phyloP scores from a whole-genome alignment of 2,329 filamentous ascomycete species.

The Penicillium sp. region DNA sequence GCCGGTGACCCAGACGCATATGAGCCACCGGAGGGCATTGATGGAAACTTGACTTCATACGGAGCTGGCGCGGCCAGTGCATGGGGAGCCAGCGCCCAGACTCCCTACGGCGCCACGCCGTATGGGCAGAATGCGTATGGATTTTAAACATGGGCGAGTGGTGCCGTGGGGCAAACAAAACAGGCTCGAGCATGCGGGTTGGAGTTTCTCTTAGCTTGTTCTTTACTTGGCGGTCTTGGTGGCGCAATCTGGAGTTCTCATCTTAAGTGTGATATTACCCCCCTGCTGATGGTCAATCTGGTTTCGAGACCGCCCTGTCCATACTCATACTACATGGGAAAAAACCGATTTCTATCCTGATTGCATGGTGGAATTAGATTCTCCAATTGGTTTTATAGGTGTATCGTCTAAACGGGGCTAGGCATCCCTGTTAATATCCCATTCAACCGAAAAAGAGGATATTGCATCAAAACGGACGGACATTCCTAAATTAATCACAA shows the following conservation, averaged over 20 bases:
- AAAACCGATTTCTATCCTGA: background rate
- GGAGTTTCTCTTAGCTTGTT: slow-evolving; percentile 20
- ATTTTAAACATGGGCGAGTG: slow-evolving; percentile 20
- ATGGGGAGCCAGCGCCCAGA: slow-evolving; percentile 62
- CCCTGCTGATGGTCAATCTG: slow-evolving; percentile 6
- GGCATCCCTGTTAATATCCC: too few species aligned
- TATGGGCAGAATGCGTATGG: slow-evolving; percentile 53
- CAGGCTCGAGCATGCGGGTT: slow-evolving; percentile 21
- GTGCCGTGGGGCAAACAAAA: slow-evolving; percentile 8
- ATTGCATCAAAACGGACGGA: too few species aligned
- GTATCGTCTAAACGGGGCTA: too few species aligned
- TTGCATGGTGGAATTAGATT: background rate
- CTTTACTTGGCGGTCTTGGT: slow-evolving; percentile 13
- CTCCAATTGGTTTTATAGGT: too few species aligned
- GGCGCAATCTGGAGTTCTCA: slow-evolving; percentile 15
- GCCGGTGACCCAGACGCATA: slow-evolving; percentile 50
- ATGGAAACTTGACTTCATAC: slow-evolving; percentile 42
- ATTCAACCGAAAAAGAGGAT: too few species aligned
- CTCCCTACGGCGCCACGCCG: slow-evolving; percentile 60
- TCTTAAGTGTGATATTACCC: slow-evolving; percentile 1
- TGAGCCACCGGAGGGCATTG: slow-evolving; percentile 46
- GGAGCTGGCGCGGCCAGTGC: slow-evolving; percentile 55
- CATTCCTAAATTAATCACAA: too few species aligned
- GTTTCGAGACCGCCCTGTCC: slow-evolving; percentile 6
- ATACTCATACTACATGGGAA: slow-evolving; percentile 1